Percentiles rank a stretch among this genome's conserved stretches.
phyloP scores from a whole-genome alignment of 805 yeast species.

The Priceomyces castillae region DNA sequence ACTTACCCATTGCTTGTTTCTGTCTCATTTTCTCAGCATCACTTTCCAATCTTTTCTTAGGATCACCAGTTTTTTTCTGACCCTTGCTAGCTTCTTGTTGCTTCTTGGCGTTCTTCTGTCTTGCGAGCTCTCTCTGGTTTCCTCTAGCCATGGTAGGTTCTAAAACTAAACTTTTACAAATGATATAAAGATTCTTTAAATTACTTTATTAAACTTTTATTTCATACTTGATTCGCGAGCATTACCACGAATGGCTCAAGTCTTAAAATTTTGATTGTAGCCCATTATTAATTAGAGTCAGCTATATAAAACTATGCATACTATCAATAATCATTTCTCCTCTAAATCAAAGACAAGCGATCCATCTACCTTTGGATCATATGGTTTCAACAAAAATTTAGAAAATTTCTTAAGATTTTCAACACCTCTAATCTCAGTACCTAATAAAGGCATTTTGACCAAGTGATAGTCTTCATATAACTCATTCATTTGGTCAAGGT shows the following conservation, averaged over 20 bases:
- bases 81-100: conserved; percentile 58
- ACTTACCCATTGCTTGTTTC: conserved; percentile 81
- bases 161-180: not conserved
- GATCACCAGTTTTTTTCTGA: conserved; percentile 74
- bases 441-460: conserved; percentile 92
- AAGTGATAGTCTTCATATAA: conserved; percentile 95
- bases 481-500: conserved; percentile 92
- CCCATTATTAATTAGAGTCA: too few relatives aligned
- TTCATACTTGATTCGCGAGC: not conserved
- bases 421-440: conserved; percentile 92
- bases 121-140: conserved; percentile 91
- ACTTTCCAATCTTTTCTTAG: conserved; percentile 76
- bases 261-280: too few relatives aligned
- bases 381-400: conserved; percentile 72
- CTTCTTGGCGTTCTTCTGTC: conserved; percentile 85
- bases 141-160: conserved; percentile 82
- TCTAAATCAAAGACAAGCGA: conserved; percentile 53
- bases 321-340: conserved; percentile 33
- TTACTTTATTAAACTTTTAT: too few relatives aligned
- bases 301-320: not conserved
- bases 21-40: conserved; percentile 90
- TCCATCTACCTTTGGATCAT: conserved; percentile 63
- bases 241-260: too few relatives aligned
- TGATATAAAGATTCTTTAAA: not conserved
- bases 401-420: conserved; percentile 83